These are phyloP conservation scores for Cladosporium sp. DNA, from an alignment of 2,329 filamentous ascomycete genomes.

Conservation along the genomic window DNA sequence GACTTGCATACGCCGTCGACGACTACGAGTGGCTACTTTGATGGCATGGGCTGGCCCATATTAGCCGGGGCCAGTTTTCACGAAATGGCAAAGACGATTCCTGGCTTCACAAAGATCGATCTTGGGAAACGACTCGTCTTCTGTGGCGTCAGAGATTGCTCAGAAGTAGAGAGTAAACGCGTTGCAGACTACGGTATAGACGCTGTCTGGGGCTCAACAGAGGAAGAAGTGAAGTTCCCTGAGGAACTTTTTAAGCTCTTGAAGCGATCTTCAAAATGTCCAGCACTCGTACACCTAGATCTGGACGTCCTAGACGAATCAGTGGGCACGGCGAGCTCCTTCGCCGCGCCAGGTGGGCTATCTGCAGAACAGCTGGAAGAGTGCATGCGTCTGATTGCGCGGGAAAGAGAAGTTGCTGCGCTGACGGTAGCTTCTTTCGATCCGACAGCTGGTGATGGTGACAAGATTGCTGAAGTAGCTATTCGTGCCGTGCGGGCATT, in stretches of 20 bases:
- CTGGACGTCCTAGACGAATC: constrained; percentile 4
- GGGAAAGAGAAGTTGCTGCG: not conserved
- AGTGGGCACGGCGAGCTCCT: not conserved
- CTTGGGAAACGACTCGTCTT: not conserved
- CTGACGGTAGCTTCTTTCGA: constrained; percentile 10
- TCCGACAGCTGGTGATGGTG: constrained; percentile 1
- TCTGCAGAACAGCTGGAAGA: not conserved
- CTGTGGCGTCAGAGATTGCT: not conserved
- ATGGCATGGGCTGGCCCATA: constrained; percentile 2
- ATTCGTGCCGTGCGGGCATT: constrained; percentile 3
- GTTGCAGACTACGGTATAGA: not conserved
- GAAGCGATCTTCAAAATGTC: not conserved
- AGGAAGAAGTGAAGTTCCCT: not conserved
- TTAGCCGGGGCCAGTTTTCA: constrained; percentile 2
- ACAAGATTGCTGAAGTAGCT: constrained; percentile 8
- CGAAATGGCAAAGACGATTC: not conserved
- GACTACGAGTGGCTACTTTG: constrained; percentile 8
- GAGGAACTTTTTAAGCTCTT: not conserved
- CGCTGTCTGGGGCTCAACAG: not conserved
- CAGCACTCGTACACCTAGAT: constrained; percentile 2
- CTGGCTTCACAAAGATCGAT: not conserved
- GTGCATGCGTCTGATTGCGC: not conserved
- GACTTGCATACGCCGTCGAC: constrained; percentile 4
- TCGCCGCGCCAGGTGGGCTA: not conserved
- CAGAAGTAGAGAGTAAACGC: not conserved